Evolutionary conservation across 2,329 filamentous ascomycete genomes (phyloP).

Genomic region (Aureobasidium sp.): DNA sequence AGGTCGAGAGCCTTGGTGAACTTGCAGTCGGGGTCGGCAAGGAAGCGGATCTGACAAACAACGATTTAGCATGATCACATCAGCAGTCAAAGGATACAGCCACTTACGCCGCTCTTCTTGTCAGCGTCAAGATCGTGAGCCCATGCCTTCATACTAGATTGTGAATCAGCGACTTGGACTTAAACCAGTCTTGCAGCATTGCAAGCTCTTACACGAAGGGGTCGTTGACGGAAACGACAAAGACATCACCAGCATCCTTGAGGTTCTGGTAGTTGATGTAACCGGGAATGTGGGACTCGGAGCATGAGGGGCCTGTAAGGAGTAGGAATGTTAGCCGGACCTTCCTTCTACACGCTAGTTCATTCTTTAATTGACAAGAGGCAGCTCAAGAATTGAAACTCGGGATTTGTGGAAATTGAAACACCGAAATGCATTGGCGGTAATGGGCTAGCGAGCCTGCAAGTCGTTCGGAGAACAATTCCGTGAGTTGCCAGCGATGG

Average conservation of each 20-base stretch:
- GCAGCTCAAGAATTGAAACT: neutral
- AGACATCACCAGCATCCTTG: conserved; percentile 74
- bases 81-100: conserved; percentile 27
- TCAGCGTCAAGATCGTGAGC: conserved; percentile 67
- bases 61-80: neutral
- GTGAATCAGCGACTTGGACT: neutral
- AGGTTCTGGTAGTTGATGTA: conserved; percentile 76
- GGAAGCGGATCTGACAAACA: conserved; percentile 66
- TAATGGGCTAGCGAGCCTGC: neutral
- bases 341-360: neutral
- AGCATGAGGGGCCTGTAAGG: conserved; percentile 51
- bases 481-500: neutral
- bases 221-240: conserved; percentile 90
- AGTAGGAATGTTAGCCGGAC: neutral
- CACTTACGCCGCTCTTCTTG: conserved; percentile 53
- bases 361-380: neutral
- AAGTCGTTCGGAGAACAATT: neutral
- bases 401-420: neutral
- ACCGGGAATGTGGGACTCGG: conserved; percentile 69
- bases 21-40: conserved; percentile 69
- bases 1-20: conserved; percentile 83
- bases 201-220: conserved; percentile 65
- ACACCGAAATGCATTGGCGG: no score
- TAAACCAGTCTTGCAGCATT: neutral
- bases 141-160: conserved; percentile 80